Base-by-base conservation (phyloP, 768 basidiomycete genomes). In the Mycena belliarum region DNA sequence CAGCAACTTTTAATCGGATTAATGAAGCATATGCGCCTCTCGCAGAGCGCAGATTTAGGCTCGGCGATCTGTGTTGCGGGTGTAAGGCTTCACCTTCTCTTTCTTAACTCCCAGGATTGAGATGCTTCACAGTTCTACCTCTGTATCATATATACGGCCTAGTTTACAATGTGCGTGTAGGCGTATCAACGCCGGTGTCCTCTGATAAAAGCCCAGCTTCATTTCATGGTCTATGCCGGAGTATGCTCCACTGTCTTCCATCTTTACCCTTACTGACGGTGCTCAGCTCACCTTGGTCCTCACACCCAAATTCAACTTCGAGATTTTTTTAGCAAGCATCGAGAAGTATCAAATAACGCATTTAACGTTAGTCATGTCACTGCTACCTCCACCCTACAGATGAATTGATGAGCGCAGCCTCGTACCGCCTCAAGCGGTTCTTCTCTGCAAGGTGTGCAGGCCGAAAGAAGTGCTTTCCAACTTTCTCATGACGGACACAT, bases 261-360 rank as follows among this genome's bases (percentile, higher is more conserved):
- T 1, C 18, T 23, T 43, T 43, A 6, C 6, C 24, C 26, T 10
- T 5, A 41, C 23, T 42, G 14, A 63, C 24, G 29, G 29, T 7
- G 18, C 35, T 49, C 55, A 79, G 74, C 63, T 73, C 2, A 67
- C 76, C 1, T 40, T 82, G 45, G 78, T 82, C 21, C 71, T 81
- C 16, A 65, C 79, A 3, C 74, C 76, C n/a, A 80, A 75, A 57
- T 83, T 83, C 63, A 73, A 66, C 61, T 80, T 79, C 56, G 25
- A 66, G 47, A 65, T 73, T 20, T 72, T 78, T 42, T 65, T 82
- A 46, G 64, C 68, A 57, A 80, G 76, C 60, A 73, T 81, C 25
- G 63, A 68, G 43, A 71, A 69, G 24, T 73, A 80, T 65, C 69
- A 69, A 55, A 76, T 81, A 55, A 74, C 67, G 5, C 69, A 78